phyloP scores from a whole-genome alignment of 164 flowering plant genomes.

The Chloranthus sessilifolius region DNA sequence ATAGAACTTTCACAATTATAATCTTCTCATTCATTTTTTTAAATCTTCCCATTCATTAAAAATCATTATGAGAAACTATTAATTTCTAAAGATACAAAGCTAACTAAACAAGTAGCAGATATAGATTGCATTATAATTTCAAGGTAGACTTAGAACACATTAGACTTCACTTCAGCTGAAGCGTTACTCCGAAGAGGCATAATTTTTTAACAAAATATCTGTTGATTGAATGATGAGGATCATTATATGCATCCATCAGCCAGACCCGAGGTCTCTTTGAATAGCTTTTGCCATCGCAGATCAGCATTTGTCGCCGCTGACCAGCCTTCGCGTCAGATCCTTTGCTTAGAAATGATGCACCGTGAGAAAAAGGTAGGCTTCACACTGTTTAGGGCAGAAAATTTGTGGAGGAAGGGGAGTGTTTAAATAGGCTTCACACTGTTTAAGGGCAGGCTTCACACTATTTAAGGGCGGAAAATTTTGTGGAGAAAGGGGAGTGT shows the following conservation, averaged over 20 bases:
- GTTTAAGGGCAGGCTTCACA: too few relatives aligned
- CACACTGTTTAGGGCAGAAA: too few relatives aligned
- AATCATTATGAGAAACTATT: neutral
- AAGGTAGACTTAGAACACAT: neutral
- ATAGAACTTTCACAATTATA: neutral
- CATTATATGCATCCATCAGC: neutral
- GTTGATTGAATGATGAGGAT: neutral
- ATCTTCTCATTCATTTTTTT: neutral
- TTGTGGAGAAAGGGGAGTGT: too few relatives aligned
- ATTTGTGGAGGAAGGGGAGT: too few relatives aligned
- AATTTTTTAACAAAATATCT: neutral
- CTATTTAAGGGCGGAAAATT: too few relatives aligned
- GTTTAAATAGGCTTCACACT: too few relatives aligned
- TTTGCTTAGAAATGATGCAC: too few relatives aligned
- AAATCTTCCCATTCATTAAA: neutral
- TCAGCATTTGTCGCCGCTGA: too few relatives aligned
- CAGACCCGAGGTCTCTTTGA: too few relatives aligned
- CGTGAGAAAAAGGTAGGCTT: too few relatives aligned
- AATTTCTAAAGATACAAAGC: neutral
- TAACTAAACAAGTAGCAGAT: neutral
- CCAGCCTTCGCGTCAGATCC: too few relatives aligned
- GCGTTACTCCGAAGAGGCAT: neutral
- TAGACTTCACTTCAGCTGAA: neutral
- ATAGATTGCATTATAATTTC: neutral
- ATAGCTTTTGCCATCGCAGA: too few relatives aligned